A percentile compares a stretch with the other conserved stretches of the same genome.
phyloP scores from a whole-genome alignment of 2,329 filamentous ascomycete genomes.

The Colletotrichum sp. region DNA sequence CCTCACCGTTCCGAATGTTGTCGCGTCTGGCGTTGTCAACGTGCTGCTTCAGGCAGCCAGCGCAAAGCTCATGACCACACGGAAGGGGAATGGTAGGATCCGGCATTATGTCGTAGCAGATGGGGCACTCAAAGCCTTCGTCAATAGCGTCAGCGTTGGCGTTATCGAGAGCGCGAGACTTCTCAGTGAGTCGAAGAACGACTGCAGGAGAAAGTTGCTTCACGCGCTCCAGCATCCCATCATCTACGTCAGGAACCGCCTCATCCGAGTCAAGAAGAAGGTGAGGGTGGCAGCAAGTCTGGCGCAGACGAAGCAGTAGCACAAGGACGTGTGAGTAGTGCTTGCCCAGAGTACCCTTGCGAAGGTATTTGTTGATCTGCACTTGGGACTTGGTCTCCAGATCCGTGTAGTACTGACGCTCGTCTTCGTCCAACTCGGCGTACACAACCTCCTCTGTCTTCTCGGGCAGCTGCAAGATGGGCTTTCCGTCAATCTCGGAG shows the following conservation, averaged over 20 bases:
- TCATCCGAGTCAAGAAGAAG: slow-evolving; percentile 58
- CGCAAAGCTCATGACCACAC: slow-evolving; percentile 82
- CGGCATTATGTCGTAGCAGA: slow-evolving; percentile 78
- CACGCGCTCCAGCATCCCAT: slow-evolving; percentile 67
- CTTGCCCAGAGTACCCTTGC: slow-evolving; percentile 68
- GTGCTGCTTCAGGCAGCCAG: slow-evolving; percentile 76
- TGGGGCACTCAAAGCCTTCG: slow-evolving; percentile 75
- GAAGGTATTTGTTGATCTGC: slow-evolving; percentile 79
- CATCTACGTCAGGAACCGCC: slow-evolving; percentile 42
- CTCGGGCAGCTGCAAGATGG: slow-evolving; percentile 72
- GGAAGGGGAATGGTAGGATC: slow-evolving; percentile 82
- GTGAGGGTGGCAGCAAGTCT: slow-evolving; percentile 81
- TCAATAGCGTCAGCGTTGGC: slow-evolving; percentile 39
- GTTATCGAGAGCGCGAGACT: slow-evolving; percentile 27
- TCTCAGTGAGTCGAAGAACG: slow-evolving; percentile 64
- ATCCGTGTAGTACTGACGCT: slow-evolving; percentile 67
- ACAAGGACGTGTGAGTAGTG: slow-evolving; percentile 84
- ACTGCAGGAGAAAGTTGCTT: slow-evolving; percentile 63
- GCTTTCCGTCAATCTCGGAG: slow-evolving; percentile 79
- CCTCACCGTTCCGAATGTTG: slow-evolving; percentile 64
- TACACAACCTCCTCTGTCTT: slow-evolving; percentile 67
- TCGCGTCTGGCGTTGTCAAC: slow-evolving; percentile 62
- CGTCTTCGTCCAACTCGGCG: slow-evolving; percentile 70
- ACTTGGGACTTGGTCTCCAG: slow-evolving; percentile 72
- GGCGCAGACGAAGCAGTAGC: slow-evolving; percentile 78